Evolutionary conservation across 352 stramenopile genomes (phyloP).

Genomic region (Phytophthora hibernalis): DNA sequence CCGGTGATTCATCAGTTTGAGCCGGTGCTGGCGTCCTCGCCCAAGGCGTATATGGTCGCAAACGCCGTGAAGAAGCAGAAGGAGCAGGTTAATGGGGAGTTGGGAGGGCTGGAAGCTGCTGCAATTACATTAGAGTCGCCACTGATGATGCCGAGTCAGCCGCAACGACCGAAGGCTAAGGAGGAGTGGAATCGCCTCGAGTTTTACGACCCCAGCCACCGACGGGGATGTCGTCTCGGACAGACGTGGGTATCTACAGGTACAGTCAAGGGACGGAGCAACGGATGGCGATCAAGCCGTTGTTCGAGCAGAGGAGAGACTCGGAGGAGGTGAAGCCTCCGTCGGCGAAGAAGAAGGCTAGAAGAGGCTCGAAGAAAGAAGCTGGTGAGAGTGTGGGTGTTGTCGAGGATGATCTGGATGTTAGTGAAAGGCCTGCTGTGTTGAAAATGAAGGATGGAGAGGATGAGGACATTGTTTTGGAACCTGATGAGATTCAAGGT

Average conservation of each 20-base stretch:
- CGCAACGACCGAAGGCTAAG: constrained; percentile 22
- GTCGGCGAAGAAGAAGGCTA: constrained; percentile 33
- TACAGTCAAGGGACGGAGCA: constrained; percentile 63
- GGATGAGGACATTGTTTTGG: background rate
- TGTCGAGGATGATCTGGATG: background rate
- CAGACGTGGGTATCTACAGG: constrained; percentile 66
- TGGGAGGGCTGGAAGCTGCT: background rate
- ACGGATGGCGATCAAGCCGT: constrained; percentile 72
- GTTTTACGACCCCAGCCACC: constrained; percentile 46
- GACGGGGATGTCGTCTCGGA: constrained; percentile 48
- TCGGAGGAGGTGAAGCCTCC: constrained; percentile 36
- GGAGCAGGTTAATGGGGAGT: background rate
- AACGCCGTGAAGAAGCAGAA: constrained; percentile 14
- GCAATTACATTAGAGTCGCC: background rate
- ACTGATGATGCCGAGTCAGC: constrained; percentile 7
- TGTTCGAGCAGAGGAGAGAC: constrained; percentile 70
- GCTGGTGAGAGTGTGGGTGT: background rate
- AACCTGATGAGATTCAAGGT: background rate
- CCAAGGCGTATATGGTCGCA: constrained; percentile 40
- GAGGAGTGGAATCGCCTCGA: constrained; percentile 37
- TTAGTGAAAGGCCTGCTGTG: background rate
- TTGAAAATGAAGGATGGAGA: background rate
- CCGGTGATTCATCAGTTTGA: constrained; percentile 72
- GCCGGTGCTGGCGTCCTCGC: constrained; percentile 54
- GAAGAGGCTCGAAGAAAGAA: constrained; percentile 12